Conservation (phyloP, 371 early-diverging fungal genomes). For the Syncephalis fuscata region DNA sequence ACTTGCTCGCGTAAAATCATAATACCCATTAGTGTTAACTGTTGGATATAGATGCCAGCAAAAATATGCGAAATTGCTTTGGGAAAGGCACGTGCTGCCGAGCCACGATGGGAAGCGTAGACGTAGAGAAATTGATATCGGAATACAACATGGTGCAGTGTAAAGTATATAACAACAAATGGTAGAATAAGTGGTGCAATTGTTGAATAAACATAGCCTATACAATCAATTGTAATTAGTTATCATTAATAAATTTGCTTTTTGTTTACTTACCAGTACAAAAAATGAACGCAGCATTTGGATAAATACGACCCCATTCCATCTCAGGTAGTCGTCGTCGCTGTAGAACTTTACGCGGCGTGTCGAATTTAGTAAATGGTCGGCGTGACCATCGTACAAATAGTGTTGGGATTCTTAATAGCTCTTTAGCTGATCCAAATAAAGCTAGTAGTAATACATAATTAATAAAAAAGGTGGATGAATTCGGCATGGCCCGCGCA, state of each 20-base stretch:
- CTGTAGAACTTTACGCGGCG: slow-evolving; percentile 2
- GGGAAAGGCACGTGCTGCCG: slow-evolving; percentile 24
- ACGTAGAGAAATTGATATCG: slow-evolving; percentile 28
- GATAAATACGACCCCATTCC: slow-evolving; percentile 29
- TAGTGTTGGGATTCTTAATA: slow-evolving; percentile 45
- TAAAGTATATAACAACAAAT: slow-evolving; percentile 33
- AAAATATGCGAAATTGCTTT: slow-evolving; percentile 18
- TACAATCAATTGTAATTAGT: background rate
- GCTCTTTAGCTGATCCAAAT: slow-evolving; percentile 38
- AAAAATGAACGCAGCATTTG: slow-evolving; percentile 13
- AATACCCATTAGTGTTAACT: slow-evolving; percentile 17
- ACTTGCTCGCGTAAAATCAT: slow-evolving; percentile 9
- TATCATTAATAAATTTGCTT: background rate
- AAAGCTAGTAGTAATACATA: slow-evolving; percentile 57
- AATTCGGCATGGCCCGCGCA: slow-evolving; percentile 35
- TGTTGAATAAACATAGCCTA: slow-evolving; percentile 20
- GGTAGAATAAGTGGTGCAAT: slow-evolving; percentile 33
- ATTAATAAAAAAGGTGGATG: slow-evolving; percentile 59
- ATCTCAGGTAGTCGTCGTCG: slow-evolving; percentile 15
- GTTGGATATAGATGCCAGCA: slow-evolving; percentile 20
- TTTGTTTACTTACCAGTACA: background rate
- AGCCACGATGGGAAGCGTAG: slow-evolving; percentile 19
- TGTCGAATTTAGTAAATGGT: background rate
- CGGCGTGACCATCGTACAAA: slow-evolving; percentile 1
- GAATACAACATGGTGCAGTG: slow-evolving; percentile 28